phyloP scores from a whole-genome alignment of 805 yeast species.

The Wickerhamomyces mucosus region DNA sequence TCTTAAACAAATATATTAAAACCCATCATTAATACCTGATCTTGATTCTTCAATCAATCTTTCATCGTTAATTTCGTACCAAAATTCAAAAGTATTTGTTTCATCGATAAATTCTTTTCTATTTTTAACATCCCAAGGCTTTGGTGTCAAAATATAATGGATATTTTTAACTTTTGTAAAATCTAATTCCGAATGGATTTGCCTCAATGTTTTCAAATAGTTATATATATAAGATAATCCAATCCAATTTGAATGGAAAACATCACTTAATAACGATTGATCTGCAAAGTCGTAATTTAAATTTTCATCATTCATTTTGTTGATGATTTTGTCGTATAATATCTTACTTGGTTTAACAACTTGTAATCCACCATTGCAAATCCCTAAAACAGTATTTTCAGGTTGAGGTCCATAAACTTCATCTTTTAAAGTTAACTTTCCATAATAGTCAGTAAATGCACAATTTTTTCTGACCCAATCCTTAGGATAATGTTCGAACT shows the following conservation, averaged over 20 bases:
- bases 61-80: slow-evolving; percentile 40
- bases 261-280: slow-evolving; percentile 46
- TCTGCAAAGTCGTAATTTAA: slow-evolving; percentile 45
- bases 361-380: slow-evolving; percentile 53
- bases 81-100: slow-evolving; percentile 37
- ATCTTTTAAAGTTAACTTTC: slow-evolving; percentile 12
- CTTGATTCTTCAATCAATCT: slow-evolving; percentile 14
- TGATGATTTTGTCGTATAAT: slow-evolving; percentile 30
- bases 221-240: slow-evolving; percentile 45
- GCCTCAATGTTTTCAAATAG: slow-evolving; percentile 42
- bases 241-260: slow-evolving; percentile 41
- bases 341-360: slow-evolving; percentile 35
- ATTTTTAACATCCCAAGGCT: slow-evolving; percentile 45
- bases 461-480: slow-evolving; percentile 46
- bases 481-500: slow-evolving; percentile 41
- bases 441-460: slow-evolving; percentile 32
- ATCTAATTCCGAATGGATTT: slow-evolving; percentile 39
- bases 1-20: slow-evolving; percentile 1
- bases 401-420: slow-evolving; percentile 31
- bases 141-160: slow-evolving; percentile 49
- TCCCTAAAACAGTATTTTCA: slow-evolving; percentile 30
- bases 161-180: slow-evolving; percentile 40
- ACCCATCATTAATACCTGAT: slow-evolving; percentile 9
- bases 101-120: slow-evolving; percentile 24
- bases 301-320: slow-evolving; percentile 29